Evolutionary conservation across 2,329 filamentous ascomycete species (phyloP), one percentile per base, ranked within the genome.

Genomic region (Colletotrichum gigasporum): DNA sequence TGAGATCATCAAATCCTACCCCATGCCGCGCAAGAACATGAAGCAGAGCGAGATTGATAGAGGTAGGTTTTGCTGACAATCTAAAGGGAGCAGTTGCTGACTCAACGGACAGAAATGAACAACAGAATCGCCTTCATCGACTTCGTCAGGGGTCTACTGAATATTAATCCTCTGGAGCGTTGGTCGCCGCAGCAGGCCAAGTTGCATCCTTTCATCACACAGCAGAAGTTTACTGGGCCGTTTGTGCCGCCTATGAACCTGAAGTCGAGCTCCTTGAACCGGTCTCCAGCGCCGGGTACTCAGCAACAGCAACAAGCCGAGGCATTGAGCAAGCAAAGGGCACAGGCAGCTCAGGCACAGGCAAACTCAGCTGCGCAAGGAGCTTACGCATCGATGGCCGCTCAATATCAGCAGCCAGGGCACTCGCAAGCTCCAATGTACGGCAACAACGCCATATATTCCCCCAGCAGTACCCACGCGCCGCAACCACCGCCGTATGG

Each of bases 21-120:
- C 96, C 5, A 97, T 99, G 95, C 96, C 96, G 48, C 87, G 96
- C 73, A 99, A 99, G 82, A 97, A 97, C 74, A 99, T 99, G 96
- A 99, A 99, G 82, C 94, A 91, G 76, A 92, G 89, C 70, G 96
- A 99, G 79, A 91, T 99, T 69, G 96, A 99, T 72, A 84, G 96
- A 91, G 96, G 96, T 97, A 83, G 44, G 52, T 64, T 30, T 32
- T 14, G 2, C 4, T 8, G 28, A 51, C 8, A 64, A 11, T n/a
- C n/a, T n/a, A n/a, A n/a, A n/a, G n/a, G n/a, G n/a, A n/a, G n/a
- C n/a, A n/a, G n/a, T 62, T 60, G 68, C 71, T 74, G 61, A 73
- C 67, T 11, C 41, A 26, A 3, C 14, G 39, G 63, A 16, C 74
- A 99, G 96, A 99, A 90, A 96, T 99, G 91, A 97, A 96, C 74